These are phyloP conservation scores for Alternaria angustiovoidea DNA, from an alignment of 2,329 filamentous ascomycete species.

Conservation along the genomic window DNA sequence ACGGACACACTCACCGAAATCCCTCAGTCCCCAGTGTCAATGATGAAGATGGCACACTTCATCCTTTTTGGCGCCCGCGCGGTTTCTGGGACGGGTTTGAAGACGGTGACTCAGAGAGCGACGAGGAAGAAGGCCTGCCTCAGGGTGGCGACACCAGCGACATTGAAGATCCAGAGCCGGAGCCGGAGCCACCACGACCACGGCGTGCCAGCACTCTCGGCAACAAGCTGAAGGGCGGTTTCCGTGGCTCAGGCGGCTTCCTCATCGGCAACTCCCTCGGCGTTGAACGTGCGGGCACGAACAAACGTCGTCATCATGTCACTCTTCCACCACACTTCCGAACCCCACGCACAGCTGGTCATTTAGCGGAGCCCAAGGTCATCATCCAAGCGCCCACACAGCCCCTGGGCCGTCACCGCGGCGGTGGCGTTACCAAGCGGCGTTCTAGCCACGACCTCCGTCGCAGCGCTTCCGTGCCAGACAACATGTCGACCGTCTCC, in stretches of 20 bases:
- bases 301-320: constrained; percentile 41
- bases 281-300: constrained; percentile 57
- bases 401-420: constrained; percentile 23
- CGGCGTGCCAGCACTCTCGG: constrained; percentile 34
- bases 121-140: constrained; percentile 50
- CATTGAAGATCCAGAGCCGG: constrained; percentile 36
- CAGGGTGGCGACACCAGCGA: constrained; percentile 58
- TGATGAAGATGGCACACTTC: constrained; percentile 57
- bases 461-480: constrained; percentile 29
- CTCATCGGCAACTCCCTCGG: constrained; percentile 65
- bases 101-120: constrained; percentile 51
- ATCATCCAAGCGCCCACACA: constrained; percentile 38
- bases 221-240: constrained; percentile 47
- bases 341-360: constrained; percentile 18
- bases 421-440: constrained; percentile 38
- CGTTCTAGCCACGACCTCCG: constrained; percentile 12
- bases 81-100: constrained; percentile 69
- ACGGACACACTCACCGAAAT: constrained; percentile 26
- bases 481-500: constrained; percentile 21
- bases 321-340: constrained; percentile 33
- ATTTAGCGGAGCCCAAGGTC: constrained; percentile 32
- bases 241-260: constrained; percentile 55
- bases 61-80: constrained; percentile 70
- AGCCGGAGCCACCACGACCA: constrained; percentile 19
- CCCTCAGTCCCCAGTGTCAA: constrained; percentile 40